A percentile compares a stretch with the other conserved stretches of the same genome.
phyloP scores from a whole-genome alignment of 371 early-diverging fungal species.

The Nosema bombycis region DNA sequence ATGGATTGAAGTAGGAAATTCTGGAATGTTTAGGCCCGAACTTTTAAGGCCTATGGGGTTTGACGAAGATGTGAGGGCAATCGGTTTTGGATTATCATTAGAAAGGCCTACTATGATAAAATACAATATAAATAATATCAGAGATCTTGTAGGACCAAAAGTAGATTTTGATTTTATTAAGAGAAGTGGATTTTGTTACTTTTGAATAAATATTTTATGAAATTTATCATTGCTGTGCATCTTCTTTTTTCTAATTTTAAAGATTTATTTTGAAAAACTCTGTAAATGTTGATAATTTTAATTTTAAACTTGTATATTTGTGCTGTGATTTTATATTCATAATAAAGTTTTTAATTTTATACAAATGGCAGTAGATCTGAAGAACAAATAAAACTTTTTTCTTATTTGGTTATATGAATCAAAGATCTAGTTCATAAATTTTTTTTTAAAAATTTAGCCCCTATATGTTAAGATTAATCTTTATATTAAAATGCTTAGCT shows the following conservation, averaged over 20 bases:
- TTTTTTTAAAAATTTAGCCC: too few species aligned
- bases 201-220: constrained; percentile 24
- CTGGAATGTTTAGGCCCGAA: constrained; percentile 99
- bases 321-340: too few species aligned
- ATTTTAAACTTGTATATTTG: too few species aligned
- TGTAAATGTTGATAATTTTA: too few species aligned
- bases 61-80: constrained; percentile 85
- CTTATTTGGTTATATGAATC: too few species aligned
- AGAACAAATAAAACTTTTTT: too few species aligned
- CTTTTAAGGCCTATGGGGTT: constrained; percentile 92
- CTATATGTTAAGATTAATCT: too few species aligned
- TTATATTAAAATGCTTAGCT: too few species aligned
- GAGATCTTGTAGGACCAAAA: constrained; percentile 94
- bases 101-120: constrained; percentile 99
- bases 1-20: constrained; percentile 99
- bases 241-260: not conserved
- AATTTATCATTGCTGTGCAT: not conserved
- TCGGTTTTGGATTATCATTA: constrained; percentile 95
- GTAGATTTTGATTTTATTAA: constrained; percentile 86
- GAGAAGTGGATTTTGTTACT: constrained; percentile 71
- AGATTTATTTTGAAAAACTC: not conserved
- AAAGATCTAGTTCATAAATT: too few species aligned
- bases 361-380: too few species aligned
- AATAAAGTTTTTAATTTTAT: too few species aligned
- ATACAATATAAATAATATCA: constrained; percentile 87